Conservation (phyloP, 768 basidiomycete species). For the Pulveroboletus ravenelii region DNA sequence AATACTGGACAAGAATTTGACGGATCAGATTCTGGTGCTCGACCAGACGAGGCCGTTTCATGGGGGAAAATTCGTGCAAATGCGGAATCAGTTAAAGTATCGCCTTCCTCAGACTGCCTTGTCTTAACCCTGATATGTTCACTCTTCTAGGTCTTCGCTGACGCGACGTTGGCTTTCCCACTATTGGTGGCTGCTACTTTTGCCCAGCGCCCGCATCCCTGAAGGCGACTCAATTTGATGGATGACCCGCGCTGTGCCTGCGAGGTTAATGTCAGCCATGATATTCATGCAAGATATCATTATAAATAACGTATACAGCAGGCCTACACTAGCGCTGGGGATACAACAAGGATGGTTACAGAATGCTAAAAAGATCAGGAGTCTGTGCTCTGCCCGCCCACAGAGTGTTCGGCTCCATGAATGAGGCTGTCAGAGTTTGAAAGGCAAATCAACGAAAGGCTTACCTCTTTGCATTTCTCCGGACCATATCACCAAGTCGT, state of each 20-base stretch:
- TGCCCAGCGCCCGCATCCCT: conserved; percentile 41
- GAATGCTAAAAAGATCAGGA: not conserved
- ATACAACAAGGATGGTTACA: conserved; percentile 1
- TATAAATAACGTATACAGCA: conserved; percentile 13
- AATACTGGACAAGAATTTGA: conserved; percentile 99
- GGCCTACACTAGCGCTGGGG: not conserved
- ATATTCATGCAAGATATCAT: not conserved
- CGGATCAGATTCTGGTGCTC: conserved; percentile 94
- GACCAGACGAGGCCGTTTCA: conserved; percentile 95
- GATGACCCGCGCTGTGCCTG: not conserved
- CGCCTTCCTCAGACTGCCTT: not conserved
- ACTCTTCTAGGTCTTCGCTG: conserved; percentile 68
- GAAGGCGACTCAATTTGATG: not conserved
- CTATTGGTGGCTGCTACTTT: conserved; percentile 94
- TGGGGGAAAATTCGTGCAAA: conserved; percentile 97
- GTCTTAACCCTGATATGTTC: conserved; percentile 2
- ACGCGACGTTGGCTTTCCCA: conserved; percentile 95
- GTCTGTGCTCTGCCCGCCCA: conserved; percentile 10
- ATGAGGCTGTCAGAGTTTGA: conserved; percentile 11
- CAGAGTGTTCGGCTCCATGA: conserved; percentile 23
- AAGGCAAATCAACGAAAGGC: not conserved
- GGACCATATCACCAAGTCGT: conserved; percentile 85
- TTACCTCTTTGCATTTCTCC: conserved; percentile 57
- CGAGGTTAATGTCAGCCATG: not conserved
- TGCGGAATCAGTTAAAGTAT: conserved; percentile 77